Evolutionary conservation across 495 filamentous ascomycete genomes (phyloP), one percentile per base, ranked within the genome.

Genomic region (Usnea hakonensis): DNA sequence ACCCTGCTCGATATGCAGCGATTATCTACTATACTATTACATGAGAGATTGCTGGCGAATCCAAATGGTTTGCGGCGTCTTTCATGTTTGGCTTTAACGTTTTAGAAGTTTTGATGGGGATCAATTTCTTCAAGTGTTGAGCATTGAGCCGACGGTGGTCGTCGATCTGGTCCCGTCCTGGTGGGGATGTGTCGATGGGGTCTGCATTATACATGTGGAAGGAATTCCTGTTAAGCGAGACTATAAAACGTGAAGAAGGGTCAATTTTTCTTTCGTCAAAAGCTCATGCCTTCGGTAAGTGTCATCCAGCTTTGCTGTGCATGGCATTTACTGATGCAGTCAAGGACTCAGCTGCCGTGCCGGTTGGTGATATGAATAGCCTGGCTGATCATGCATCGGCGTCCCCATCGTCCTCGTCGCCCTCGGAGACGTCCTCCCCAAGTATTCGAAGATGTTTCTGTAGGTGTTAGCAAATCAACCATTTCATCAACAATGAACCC

Each of bases 361-460:
- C 44, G n/a, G 44, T 14, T 11, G 23, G 32, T 36, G 6, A 32
- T 21, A n/a, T 2, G 30, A 1, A 38, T 16, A 38, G 19, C 36
- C 17, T 54, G 54, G 65, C 33, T 71, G 62, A 32, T 67, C 67
- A 59, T 58, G 74, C 68, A 9, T 82, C 85, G 14, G 83, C 82
- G 0, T 86, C 82, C 0, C 84, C 83, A 0, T 87, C 87, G 0
- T 86, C 87, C 13, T 89, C 90, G 61, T 92, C 90, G 28, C 76
- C 88, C 66, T 95, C 90, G 1, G 90, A 91, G 13, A 93, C 83
- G 62, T 79, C 80, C 63, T 89, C 81, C 8, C 90, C 89, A 21
- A 92, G 71, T 21, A 80, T 84, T 73, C 86, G 87, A 43, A 95
- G 78, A 52, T 85, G 86, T 80, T 88, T 80, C 89, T 85, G 65